Base-by-base conservation (phyloP, 192 early-diverging fungal species). In the Backusella liffmaniae region DNA sequence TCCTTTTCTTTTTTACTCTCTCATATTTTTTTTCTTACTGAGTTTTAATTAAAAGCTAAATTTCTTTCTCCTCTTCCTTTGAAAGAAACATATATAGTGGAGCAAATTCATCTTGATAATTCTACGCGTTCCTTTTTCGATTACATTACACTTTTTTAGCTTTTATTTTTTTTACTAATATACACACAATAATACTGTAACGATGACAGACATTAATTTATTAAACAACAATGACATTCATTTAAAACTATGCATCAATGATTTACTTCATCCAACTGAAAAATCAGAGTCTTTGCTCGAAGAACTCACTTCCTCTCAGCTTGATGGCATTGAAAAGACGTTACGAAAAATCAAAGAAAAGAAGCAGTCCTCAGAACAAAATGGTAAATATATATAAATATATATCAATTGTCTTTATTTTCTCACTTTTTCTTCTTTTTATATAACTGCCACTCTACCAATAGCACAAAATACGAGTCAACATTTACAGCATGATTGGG, bases 271-370 rank as follows among this genome's bases (percentile, higher is more conserved):
- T 77, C 53, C 76, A 23, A 70, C 76, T n/a, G 69, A 59, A 46
- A 77, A 73, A 32, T 68, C 76, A 23, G 76, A 77, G 23, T 65
- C 56, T 30, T 41, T 77, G 6, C 39, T 77, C 5, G 76, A 71
- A 41, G 68, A 37, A 9, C 70, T 77, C 30, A 77, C 76, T 18
- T 34, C 76, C 4, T 51, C 26, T 32, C 76, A 77, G 26, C 23
- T 77, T n/a, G 34, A 46, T 16, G 44, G 56, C 32, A 77, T 77
- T 29, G 74, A 75, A 32, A 75, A 75, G 21, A 75, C 74, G 26
- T 66, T 75, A 68, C 62, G 67, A 29, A 75, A 75, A 35, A 68
- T 75, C 1, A 75, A 75, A 49, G 67, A 70, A 76, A 76, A 68
- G 69, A 76, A 70, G 37, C 67, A 62, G 56, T 56, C 68, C 16